Base-by-base conservation (phyloP, 495 filamentous ascomycete genomes). In the Aspergillus heteromorphus region DNA sequence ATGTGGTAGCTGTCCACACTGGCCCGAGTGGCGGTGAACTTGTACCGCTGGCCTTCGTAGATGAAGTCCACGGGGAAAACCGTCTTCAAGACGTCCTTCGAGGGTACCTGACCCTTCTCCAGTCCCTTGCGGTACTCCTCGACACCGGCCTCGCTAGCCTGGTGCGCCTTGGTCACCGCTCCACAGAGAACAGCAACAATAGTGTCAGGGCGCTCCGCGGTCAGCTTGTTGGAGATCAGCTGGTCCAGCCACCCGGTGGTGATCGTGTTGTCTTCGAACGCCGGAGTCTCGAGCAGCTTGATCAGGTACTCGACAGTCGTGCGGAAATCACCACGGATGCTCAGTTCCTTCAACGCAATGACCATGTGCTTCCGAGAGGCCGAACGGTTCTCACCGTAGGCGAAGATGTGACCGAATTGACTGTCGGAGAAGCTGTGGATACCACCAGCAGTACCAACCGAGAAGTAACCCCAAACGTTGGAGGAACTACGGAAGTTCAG, bases 391-490 rank as follows among this genome's bases (percentile, higher is more conserved):
- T 99, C 93, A 58, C 93, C 93, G 64, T 97, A 99, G 56, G 93
- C 93, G 71, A 99, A 99, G 64, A 99, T 97, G 72, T 99, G 93
- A 71, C 93, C 93, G 64, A 99, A 99, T 71, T 99, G 93, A 65
- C 88, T 92, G 80, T 99, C 93, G 3, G 93, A 97, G 79, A 95
- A 99, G 68, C 88, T 96, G 83, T 99, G 93, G 59, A 99, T 99
- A 73, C 91, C 90, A 77, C 91, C 91, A 36, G 89, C 83, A 16
- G 91, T 91, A 74, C 93, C 89, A 70, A 99, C 93, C 29, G 93
- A 99, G 84, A 99, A 99, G 74, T 99, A 99, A 79, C 93, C 93
- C 93, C 93, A 99, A 36, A 97, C 93, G 63, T 99, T 99, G 41
- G 93, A 97, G 62, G 92, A 96, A 77, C 86, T 91, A 55, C 93